These are phyloP conservation scores for Ailanthus altissimus DNA, from an alignment of 345 rosid species.

Conservation along the genomic window DNA sequence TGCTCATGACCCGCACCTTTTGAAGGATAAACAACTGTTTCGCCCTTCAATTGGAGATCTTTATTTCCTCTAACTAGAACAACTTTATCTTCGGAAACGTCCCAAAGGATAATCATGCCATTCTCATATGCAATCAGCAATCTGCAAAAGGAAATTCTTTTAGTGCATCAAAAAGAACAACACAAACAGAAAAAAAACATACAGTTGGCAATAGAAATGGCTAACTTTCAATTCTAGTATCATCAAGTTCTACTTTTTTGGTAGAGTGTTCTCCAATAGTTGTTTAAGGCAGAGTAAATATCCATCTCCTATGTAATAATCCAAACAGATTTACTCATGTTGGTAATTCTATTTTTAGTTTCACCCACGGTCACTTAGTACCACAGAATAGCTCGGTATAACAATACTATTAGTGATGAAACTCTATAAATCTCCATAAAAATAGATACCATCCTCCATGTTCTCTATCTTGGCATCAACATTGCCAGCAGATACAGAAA, in stretches of 20 bases:
- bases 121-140: slow-evolving; percentile 71
- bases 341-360: neutral
- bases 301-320: neutral
- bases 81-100: slow-evolving; percentile 63
- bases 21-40: slow-evolving; percentile 36
- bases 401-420: neutral
- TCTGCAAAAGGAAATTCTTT: slow-evolving; percentile 49
- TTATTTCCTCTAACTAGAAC: slow-evolving; percentile 62
- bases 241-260: neutral
- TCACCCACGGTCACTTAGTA: neutral
- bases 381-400: neutral
- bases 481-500: neutral
- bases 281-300: neutral
- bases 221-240: neutral
- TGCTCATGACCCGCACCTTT: slow-evolving; percentile 35
- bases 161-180: slow-evolving; percentile 13
- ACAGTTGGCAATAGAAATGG: neutral
- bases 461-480: neutral
- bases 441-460: neutral
- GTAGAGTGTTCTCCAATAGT: neutral
- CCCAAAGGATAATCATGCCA: slow-evolving; percentile 86
- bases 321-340: neutral
- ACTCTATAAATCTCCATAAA: neutral
- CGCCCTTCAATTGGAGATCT: slow-evolving; percentile 61
- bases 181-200: slow-evolving; percentile 11